These are phyloP conservation scores for Phytophthora brassicae DNA, from an alignment of 352 stramenopile genomes.

Conservation along the genomic window DNA sequence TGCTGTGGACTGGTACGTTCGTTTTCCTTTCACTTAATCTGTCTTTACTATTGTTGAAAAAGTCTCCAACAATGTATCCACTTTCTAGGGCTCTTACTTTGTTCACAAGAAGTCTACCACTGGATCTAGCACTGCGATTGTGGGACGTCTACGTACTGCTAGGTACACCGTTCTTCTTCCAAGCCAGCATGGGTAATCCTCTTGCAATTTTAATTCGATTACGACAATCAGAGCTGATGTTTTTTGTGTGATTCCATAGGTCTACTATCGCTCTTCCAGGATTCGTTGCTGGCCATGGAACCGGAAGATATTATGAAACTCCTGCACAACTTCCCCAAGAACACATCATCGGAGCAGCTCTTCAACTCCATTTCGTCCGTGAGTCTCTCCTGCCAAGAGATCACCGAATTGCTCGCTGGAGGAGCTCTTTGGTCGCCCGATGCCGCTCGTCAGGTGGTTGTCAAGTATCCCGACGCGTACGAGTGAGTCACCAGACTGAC, in stretches of 20 bases:
- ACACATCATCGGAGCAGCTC: slow-evolving; percentile 55
- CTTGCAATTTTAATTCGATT: neutral
- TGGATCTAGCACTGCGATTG: slow-evolving; percentile 72
- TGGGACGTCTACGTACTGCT: slow-evolving; percentile 86
- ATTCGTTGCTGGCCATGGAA: slow-evolving; percentile 70
- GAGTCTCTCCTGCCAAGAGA: slow-evolving; percentile 69
- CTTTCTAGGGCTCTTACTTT: slow-evolving; percentile 67
- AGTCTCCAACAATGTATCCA: neutral
- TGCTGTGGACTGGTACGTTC: slow-evolving; percentile 75
- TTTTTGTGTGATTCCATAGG: slow-evolving; percentile 32
- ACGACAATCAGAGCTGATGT: neutral
- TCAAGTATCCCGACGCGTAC: slow-evolving; percentile 82
- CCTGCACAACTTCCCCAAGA: slow-evolving; percentile 74
- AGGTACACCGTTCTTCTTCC: slow-evolving; percentile 86
- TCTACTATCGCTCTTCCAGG: slow-evolving; percentile 70
- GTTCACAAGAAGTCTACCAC: slow-evolving; percentile 74
- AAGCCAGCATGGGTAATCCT: slow-evolving; percentile 75
- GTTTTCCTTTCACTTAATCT: neutral
- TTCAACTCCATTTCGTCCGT: slow-evolving; percentile 69
- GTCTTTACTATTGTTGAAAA: neutral
- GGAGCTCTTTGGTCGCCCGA: slow-evolving; percentile 81
- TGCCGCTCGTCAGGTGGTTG: slow-evolving; percentile 48
- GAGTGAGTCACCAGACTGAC: slow-evolving; percentile 33
- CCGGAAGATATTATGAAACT: slow-evolving; percentile 78
- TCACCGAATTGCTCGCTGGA: slow-evolving; percentile 64